Evolutionary conservation across 2,329 filamentous ascomycete genomes (phyloP).

Genomic region (Hymenoscyphus fraxineus): DNA sequence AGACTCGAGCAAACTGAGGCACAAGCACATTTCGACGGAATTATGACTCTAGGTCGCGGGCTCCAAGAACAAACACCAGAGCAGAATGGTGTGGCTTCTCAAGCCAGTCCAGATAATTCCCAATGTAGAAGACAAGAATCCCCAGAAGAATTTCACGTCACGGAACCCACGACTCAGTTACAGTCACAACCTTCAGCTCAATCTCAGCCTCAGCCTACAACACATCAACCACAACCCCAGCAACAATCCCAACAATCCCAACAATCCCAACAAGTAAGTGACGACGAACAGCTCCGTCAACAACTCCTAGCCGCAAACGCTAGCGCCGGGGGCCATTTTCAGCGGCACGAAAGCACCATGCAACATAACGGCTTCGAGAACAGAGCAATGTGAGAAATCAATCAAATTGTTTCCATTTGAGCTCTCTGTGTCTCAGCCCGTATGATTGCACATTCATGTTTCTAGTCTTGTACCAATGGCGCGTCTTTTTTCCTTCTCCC

Average conservation of each 20-base stretch:
- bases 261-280: conserved; percentile 1
- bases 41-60: conserved; percentile 52
- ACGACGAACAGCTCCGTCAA: conserved; percentile 16
- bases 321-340: neutral
- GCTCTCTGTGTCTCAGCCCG: neutral
- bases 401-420: neutral
- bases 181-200: neutral
- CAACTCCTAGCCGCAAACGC: conserved; percentile 10
- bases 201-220: neutral
- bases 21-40: conserved; percentile 56
- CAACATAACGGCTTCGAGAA: neutral
- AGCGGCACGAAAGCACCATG: neutral
- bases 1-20: conserved; percentile 57
- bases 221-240: neutral
- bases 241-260: neutral
- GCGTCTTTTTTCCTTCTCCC: neutral
- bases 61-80: conserved; percentile 29
- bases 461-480: neutral
- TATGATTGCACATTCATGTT: neutral
- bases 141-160: conserved; percentile 1
- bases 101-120: neutral
- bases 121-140: neutral
- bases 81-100: conserved; percentile 2
- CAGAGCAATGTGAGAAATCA: neutral
- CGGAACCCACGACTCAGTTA: neutral